Conservation (phyloP, 176 grass and related monocot species). For the Guadua angustifolia region DNA sequence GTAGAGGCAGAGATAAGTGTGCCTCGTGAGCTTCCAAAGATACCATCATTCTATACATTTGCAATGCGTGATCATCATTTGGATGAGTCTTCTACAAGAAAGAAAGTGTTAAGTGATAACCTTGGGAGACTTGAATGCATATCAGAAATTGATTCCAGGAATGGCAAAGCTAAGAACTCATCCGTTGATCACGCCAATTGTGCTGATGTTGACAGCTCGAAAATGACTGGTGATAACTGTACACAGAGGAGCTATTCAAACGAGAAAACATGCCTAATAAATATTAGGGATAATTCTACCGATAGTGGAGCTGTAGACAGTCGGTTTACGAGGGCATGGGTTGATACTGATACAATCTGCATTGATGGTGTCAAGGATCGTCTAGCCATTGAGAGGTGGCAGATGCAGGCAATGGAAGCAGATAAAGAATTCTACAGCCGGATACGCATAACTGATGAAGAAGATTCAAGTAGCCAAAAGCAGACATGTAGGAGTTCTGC, state of each 20-base stretch:
- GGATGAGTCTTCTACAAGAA: slow-evolving; percentile 81
- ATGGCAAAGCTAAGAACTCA: slow-evolving; percentile 65
- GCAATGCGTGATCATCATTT: slow-evolving; percentile 71
- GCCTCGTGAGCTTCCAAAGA: slow-evolving; percentile 85
- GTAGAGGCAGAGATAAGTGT: slow-evolving; percentile 74
- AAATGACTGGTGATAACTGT: slow-evolving; percentile 70
- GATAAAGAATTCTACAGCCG: slow-evolving; percentile 87
- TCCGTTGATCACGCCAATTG: slow-evolving; percentile 52
- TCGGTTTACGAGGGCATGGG: slow-evolving; percentile 82
- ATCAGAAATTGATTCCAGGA: slow-evolving; percentile 75
- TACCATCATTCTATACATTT: slow-evolving; percentile 94
- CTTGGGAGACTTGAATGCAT: slow-evolving; percentile 71
- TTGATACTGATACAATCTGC: slow-evolving; percentile 80
- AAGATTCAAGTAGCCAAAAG: slow-evolving; percentile 73
- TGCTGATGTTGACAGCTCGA: slow-evolving; percentile 73
- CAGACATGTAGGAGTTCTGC: slow-evolving; percentile 65
- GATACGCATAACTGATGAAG: slow-evolving; percentile 72
- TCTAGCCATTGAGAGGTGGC: slow-evolving; percentile 95
- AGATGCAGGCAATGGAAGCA: slow-evolving; percentile 90
- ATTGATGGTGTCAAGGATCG: slow-evolving; percentile 90
- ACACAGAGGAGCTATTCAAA: slow-evolving; percentile 63
- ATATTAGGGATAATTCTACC: slow-evolving; percentile 64
- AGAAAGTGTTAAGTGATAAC: slow-evolving; percentile 60
- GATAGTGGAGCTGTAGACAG: slow-evolving; percentile 69
- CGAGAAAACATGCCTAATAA: slow-evolving; percentile 66